A percentile compares a stretch with the other conserved stretches of the same genome.
Evolutionary conservation across 352 stramenopile genomes (phyloP).

Genomic region (Saprolegnia diclina): DNA sequence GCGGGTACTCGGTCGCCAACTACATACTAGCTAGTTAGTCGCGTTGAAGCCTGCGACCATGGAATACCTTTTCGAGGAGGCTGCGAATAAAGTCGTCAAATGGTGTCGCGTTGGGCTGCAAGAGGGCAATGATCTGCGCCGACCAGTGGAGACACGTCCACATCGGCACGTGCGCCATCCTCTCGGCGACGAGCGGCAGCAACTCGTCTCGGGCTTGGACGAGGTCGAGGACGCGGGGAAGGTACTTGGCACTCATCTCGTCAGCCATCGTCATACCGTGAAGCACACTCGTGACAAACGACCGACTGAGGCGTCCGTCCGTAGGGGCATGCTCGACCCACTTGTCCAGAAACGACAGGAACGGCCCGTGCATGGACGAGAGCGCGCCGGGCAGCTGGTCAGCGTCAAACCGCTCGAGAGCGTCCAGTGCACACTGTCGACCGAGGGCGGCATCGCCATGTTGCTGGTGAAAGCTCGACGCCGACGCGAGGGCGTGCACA

Average conservation of each 20-base stretch:
- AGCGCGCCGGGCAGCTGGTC: conserved; percentile 3
- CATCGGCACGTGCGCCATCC: conserved; percentile 45
- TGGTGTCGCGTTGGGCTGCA: conserved; percentile 35
- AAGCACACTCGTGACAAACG: conserved; percentile 58
- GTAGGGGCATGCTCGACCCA: conserved; percentile 32
- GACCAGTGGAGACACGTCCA: conserved; percentile 80
- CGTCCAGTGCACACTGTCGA: background rate
- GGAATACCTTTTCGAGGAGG: conserved; percentile 64
- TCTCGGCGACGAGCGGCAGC: conserved; percentile 40
- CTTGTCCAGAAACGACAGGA: conserved; percentile 59
- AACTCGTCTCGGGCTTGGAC: conserved; percentile 48
- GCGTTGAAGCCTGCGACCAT: background rate
- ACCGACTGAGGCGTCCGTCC: conserved; percentile 35
- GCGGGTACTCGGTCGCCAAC: conserved; percentile 68
- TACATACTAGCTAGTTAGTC: conserved; percentile 28
- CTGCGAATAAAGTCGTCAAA: conserved; percentile 51
- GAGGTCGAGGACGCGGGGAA: conserved; percentile 63
- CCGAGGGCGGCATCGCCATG: background rate
- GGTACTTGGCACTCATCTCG: conserved; percentile 66
- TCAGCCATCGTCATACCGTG: conserved; percentile 54
- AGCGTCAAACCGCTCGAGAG: conserved; percentile 8
- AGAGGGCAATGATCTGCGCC: conserved; percentile 64
- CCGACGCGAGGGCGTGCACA: conserved; percentile 56
- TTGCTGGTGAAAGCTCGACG: conserved; percentile 56
- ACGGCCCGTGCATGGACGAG: conserved; percentile 27